Base-by-base conservation (phyloP, 371 early-diverging fungal genomes). In the Phascolomyces articulosus region DNA sequence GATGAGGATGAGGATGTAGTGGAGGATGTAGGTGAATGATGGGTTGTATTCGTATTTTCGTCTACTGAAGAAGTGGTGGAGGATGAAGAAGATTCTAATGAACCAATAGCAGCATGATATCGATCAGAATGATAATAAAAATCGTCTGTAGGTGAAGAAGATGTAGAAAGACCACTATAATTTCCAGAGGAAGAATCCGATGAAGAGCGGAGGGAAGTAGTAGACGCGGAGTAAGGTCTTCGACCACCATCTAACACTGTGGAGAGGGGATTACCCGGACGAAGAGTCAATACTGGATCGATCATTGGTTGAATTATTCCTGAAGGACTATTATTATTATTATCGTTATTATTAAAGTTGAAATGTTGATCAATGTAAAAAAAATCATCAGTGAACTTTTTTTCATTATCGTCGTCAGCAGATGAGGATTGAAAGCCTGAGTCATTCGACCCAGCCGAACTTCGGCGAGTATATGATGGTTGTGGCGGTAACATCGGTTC, bases 181-280 rank as follows among this genome's bases (percentile, higher is more conserved):
- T 18, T 51, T 10, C 51, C 41, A n/a, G 64, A 63, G 2, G 34
- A 34, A 34, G 34, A 34, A 34, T 34, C 34, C 9, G 34, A 34
- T 34, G 6, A 11, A 9, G 66, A 63, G 18, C 41, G 26, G 16
- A 62, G 60, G n/a, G 60, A 61, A 16, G 62, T 40, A 18, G 57
- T 63, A 38, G 64, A 60, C 4, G 58, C 18, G 26, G 68, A 54
- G 47, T 58, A 60, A 20, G 29, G 11, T 10, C 31, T 59, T 47
- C 66, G 63, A 13, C 58, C 48, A 7, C 71, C 64, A 26, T 63
- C 55, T 15, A 71, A 49, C 16, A 71, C 64, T 24, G 67, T 61
- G 2, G 71, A 71, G 8, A 71, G 40, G 3, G 71, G 71, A 40
- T 71, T 71, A 21, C 48, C 63, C 4, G 71, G 71, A 28, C 71